Conservation (phyloP, 345 rosid genomes). For the Hypericum perforatum region DNA sequence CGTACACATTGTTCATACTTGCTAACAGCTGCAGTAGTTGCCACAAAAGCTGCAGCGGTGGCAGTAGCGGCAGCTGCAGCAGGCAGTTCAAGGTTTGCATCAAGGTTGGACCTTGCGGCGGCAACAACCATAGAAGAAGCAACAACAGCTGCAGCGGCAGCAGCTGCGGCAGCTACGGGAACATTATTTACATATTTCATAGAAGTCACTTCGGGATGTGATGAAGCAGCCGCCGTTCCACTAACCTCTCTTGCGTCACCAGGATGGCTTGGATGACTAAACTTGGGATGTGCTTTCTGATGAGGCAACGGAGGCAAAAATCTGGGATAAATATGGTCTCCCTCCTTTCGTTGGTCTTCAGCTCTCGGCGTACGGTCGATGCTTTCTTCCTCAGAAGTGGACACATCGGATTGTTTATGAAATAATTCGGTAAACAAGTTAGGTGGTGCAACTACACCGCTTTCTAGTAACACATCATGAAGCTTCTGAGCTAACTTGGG, state of each 20-base stretch:
- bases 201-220: constrained; percentile 40
- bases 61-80: constrained; percentile 95
- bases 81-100: constrained; percentile 66
- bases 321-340: constrained; percentile 29
- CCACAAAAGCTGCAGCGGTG: constrained; percentile 75
- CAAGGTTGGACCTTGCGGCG: constrained; percentile 54
- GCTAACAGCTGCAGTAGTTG: constrained; percentile 67
- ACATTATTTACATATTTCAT: constrained; percentile 43
- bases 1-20: constrained; percentile 41
- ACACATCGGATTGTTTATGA: constrained; percentile 36
- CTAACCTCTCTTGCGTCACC: constrained; percentile 25
- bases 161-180: constrained; percentile 76
- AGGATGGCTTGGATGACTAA: constrained; percentile 18
- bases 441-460: constrained; percentile 85
- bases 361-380: constrained; percentile 26
- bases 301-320: constrained; percentile 65
- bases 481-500: constrained; percentile 85
- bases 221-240: constrained; percentile 25
- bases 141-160: constrained; percentile 89
- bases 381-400: constrained; percentile 36
- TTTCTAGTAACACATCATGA: constrained; percentile 85
- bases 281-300: constrained; percentile 32
- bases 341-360: constrained; percentile 27
- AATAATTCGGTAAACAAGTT: constrained; percentile 64
- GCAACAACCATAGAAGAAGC: constrained; percentile 97